Evolutionary conservation across 495 filamentous ascomycete genomes (phyloP).

Genomic region (Aspergillus sclerotiicarbonarius): DNA sequence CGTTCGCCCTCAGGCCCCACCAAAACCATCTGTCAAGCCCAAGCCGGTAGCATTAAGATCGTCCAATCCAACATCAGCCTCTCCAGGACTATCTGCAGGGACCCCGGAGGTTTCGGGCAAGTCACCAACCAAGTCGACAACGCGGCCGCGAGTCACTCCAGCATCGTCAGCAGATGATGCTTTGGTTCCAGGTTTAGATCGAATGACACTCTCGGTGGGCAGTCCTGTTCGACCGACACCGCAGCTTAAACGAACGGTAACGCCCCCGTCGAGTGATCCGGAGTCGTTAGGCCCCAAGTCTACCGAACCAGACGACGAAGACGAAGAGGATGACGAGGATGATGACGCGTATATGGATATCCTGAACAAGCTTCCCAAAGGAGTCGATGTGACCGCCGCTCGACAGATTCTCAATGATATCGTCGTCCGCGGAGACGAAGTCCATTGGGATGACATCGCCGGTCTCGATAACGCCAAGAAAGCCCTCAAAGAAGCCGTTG

Average conservation of each 20-base stretch:
- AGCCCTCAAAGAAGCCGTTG: slow-evolving; percentile 91
- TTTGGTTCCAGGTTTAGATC: slow-evolving; percentile 25
- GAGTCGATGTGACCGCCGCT: slow-evolving; percentile 77
- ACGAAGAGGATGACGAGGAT: slow-evolving; percentile 36
- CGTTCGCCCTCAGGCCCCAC: slow-evolving; percentile 18
- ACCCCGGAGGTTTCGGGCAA: slow-evolving; percentile 17
- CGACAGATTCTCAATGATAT: slow-evolving; percentile 96
- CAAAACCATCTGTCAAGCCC: slow-evolving; percentile 40
- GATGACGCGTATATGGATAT: slow-evolving; percentile 56
- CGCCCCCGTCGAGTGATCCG: slow-evolving; percentile 45
- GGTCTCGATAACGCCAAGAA: slow-evolving; percentile 88
- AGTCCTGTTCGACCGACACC: slow-evolving; percentile 26
- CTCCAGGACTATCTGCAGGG: slow-evolving; percentile 22
- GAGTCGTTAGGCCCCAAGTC: slow-evolving; percentile 36
- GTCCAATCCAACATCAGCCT: slow-evolving; percentile 25
- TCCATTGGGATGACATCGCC: slow-evolving; percentile 93
- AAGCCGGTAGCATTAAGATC: slow-evolving; percentile 36
- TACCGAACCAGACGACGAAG: slow-evolving; percentile 30
- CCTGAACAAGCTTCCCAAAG: slow-evolving; percentile 72
- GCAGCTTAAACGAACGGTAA: slow-evolving; percentile 31
- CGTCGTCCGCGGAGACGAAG: slow-evolving; percentile 89
- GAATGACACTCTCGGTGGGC: slow-evolving; percentile 25
- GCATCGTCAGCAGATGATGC: slow-evolving; percentile 23
- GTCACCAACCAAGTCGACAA: slow-evolving; percentile 26
- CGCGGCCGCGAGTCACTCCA: slow-evolving; percentile 16